Conservation (phyloP, 441 rosid genomes). For the Populus hybrid region DNA sequence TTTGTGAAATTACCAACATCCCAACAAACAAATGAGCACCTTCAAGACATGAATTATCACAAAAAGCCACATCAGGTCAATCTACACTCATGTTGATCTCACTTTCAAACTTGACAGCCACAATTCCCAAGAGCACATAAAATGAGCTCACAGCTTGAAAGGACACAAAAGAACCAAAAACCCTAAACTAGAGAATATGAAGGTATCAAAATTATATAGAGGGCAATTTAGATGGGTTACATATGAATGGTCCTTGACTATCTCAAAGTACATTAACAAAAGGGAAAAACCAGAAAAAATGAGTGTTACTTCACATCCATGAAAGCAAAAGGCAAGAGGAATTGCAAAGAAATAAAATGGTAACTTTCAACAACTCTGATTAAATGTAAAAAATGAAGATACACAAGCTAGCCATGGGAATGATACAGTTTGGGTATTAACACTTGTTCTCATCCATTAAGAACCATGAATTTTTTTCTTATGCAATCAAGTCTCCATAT, state of each 20-base stretch:
- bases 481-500: neutral
- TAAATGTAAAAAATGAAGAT: neutral
- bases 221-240: neutral
- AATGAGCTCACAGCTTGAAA: slow-evolving; percentile 3
- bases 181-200: neutral
- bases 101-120: neutral
- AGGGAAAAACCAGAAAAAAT: neutral
- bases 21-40: neutral
- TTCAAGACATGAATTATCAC: neutral
- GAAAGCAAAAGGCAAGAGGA: neutral
- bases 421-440: neutral
- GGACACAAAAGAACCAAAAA: neutral
- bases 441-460: neutral
- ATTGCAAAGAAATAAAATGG: too few species aligned
- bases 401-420: neutral
- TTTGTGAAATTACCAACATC: neutral
- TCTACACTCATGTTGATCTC: neutral
- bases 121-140: neutral
- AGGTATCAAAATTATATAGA: neutral
- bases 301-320: neutral
- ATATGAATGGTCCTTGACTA: neutral
- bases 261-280: neutral
- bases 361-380: neutral
- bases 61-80: neutral
- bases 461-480: neutral